Evolutionary conservation across 2,329 filamentous ascomycete species (phyloP).

Genomic region (Sporothrix variecibatus): DNA sequence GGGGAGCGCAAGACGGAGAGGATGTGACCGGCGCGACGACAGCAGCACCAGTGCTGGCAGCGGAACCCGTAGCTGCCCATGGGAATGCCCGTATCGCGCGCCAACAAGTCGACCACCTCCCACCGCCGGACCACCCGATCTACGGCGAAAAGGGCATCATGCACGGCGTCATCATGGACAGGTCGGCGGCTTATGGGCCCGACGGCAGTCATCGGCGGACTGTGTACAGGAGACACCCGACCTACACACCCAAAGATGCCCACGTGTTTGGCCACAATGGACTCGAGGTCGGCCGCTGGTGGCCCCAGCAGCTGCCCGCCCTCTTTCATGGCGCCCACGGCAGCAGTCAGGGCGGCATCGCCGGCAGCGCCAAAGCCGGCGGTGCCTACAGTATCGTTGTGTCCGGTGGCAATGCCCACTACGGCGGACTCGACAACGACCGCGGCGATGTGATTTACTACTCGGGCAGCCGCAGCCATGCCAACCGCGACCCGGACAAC

Average conservation of each 20-base stretch:
- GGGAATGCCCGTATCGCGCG: neutral
- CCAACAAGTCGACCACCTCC: neutral
- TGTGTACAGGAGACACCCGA: conserved; percentile 32
- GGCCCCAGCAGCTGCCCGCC: conserved; percentile 52
- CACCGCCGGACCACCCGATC: neutral
- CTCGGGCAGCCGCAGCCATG: conserved; percentile 35
- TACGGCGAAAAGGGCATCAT: conserved; percentile 4
- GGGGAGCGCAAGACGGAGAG: neutral
- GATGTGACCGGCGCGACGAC: neutral
- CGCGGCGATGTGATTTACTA: conserved; percentile 34
- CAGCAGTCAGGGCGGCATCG: conserved; percentile 51
- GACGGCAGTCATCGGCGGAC: neutral
- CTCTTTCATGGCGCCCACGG: conserved; percentile 58
- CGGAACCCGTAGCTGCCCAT: no score
- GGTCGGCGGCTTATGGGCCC: neutral
- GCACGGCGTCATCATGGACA: conserved; percentile 19
- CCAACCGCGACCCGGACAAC: conserved; percentile 27
- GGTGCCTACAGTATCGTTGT: conserved; percentile 60
- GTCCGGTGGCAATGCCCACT: conserved; percentile 27
- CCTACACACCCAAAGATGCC: conserved; percentile 28
- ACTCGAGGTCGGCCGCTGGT: conserved; percentile 50
- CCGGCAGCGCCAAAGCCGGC: conserved; percentile 41
- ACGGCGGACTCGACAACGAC: conserved; percentile 35
- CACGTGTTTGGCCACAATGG: conserved; percentile 39
- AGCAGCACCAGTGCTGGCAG: neutral